phyloP scores from a whole-genome alignment of 805 yeast species.

The Wickerhamomyces hampshirensis region DNA sequence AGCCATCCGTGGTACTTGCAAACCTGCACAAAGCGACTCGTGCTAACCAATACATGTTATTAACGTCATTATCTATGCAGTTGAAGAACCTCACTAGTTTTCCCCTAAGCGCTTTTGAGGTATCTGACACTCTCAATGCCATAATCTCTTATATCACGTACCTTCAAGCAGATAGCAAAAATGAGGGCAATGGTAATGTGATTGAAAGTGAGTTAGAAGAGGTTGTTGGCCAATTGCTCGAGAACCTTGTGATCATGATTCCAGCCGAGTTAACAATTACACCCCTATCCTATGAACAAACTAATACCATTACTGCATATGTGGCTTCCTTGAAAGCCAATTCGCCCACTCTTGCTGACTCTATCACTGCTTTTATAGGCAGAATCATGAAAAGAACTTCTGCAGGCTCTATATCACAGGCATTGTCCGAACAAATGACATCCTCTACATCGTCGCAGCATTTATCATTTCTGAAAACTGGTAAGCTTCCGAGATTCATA shows the following conservation, averaged over 20 bases:
- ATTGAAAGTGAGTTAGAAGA: too few species aligned
- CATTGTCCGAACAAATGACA: conserved; percentile 4
- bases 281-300: conserved; percentile 7
- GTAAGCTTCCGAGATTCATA: conserved; percentile 22
- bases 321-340: conserved; percentile 4
- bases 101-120: conserved; percentile 15
- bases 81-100: conserved; percentile 9
- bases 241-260: conserved; percentile 7
- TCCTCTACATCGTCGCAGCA: conserved; percentile 9
- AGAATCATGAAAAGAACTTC: conserved; percentile 13
- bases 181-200: too few species aligned
- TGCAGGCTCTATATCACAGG: conserved; percentile 15
- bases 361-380: conserved; percentile 7
- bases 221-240: conserved; percentile 11
- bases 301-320: conserved; percentile 8
- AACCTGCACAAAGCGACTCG: conserved; percentile 9
- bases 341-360: conserved; percentile 9
- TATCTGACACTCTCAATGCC: conserved; percentile 9
- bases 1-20: conserved; percentile 11
- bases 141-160: conserved; percentile 14
- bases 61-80: conserved; percentile 13
- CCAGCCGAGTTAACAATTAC: conserved; percentile 8
- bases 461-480: conserved; percentile 18
- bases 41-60: conserved; percentile 16
- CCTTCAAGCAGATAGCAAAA: too few species aligned